Base-by-base conservation (phyloP, 257 asterid genomes). In the Thymus mandschuricus region DNA sequence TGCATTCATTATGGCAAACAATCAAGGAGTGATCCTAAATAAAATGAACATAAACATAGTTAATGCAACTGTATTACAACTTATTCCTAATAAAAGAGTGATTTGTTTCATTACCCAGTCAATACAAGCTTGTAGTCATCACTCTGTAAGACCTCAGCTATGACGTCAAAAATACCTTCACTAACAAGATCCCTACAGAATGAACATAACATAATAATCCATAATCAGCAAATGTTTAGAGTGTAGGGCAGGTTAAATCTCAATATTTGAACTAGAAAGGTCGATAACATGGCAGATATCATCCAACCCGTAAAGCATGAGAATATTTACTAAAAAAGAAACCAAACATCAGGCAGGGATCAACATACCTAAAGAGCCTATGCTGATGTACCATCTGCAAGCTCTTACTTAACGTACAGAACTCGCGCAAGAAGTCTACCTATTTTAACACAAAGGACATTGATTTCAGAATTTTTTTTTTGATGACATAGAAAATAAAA, bases 331-430 rank as follows among this genome's bases (percentile, higher is more conserved):
- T 64, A 1, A 56, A 63, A 49, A 50, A 48, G 30, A 13, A 44
- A 48, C 48, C 34, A 43, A 49, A 44, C 43, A 73, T 57, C 62
- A 38, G 8, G 29, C 49, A 60, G 61, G 21, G 21, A 29, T 55
- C 21, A 62, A 71, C 76, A 75, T 83, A 91, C 99, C 96, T 87
- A 76, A 86, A 92, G 59, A 92, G 80, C 73, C 96, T 90, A 63
- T 85, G 90, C 81, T 95, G 99, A 84, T 92, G 96, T 64, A 82
- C 94, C 91, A 89, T 81, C 83, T 88, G 98, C 88, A 95, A 84
- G 86, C 98, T 95, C 91, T 92, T 95, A 73, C 97, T 89, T 72
- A 89, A 70, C 56, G 92, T 84, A 79, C 97, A 92, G 70, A 95
- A 95, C 86, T 95, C 99, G 21, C 89, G 96, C 87, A 95, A 82